Evolutionary conservation across 345 rosid species (phyloP), one percentile per base, ranked within the genome.

Genomic region (Eutrema japonicum): DNA sequence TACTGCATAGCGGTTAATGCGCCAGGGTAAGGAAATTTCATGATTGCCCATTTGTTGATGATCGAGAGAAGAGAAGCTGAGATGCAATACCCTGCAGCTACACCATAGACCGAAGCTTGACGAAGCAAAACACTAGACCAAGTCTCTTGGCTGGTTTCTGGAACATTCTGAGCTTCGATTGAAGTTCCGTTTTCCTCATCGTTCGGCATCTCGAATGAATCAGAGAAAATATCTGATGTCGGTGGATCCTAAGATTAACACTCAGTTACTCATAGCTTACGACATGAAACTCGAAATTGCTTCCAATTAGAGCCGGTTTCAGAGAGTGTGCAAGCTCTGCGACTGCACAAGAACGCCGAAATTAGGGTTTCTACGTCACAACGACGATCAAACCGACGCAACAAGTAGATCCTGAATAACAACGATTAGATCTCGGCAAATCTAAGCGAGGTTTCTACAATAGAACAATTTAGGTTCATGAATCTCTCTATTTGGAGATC

Each of bases 31-130:
- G 99, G 99, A 72, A 95, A 95, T 75, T 88, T 87, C 96, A 89
- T 95, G 68, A 95, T 73, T 8, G 99, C 98, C 98, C 97, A 95
- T 82, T 95, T 95, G 83, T 95, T 92, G 82, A 95, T 92, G 81
- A 95, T 90, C 8, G 98, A 95, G 59, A 92, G 96, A 64, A 95
- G 81, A 46, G 96, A 87, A n/a, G 98, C 98, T 16, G 99, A 92
- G 71, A 92, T 71, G 73, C 99, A 92, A 70, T 95, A 95, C 4
- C 98, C 98, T 0, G 90, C 88, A 41, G 96, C 98, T 30, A 95
- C 58, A 16, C 99, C 98, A 69, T 90, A 90, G 30, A 92, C 70
- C 4, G 82, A 88, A 22, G 83, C 88, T 64, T 87, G 88, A 70
- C 78, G 85, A 32, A 85, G 83, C 32, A 92, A 69, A 53, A 10